These are phyloP conservation scores for Ampelomyces quisqualis DNA, from an alignment of 2,329 filamentous ascomycete species.

Conservation along the genomic window DNA sequence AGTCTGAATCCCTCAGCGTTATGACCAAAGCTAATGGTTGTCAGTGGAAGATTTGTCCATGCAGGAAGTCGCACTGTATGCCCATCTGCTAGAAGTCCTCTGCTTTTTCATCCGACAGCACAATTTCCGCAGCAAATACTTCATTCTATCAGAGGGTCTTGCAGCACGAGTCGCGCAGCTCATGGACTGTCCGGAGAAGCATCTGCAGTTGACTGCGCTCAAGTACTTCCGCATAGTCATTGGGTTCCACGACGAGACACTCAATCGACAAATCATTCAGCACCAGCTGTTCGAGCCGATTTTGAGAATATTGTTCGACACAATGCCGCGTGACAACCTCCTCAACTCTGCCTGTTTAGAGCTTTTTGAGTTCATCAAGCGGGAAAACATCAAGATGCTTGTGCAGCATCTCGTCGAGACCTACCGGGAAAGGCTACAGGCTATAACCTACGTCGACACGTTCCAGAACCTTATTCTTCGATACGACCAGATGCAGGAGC, in stretches of 20 bases:
- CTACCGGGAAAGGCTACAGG: conserved; percentile 73
- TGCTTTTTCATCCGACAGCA: conserved; percentile 94
- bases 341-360: conserved; percentile 92
- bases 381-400: conserved; percentile 63
- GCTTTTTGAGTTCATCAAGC: conserved; percentile 85
- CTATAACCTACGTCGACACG: conserved; percentile 79
- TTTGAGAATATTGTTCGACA: conserved; percentile 77
- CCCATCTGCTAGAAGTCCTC: conserved; percentile 87
- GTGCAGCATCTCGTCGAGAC: conserved; percentile 82
- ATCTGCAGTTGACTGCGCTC: conserved; percentile 84
- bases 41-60: conserved; percentile 70
- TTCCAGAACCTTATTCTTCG: conserved; percentile 74
- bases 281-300: conserved; percentile 82
- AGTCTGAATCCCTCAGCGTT: conserved; percentile 25
- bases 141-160: conserved; percentile 78
- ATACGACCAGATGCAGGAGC: conserved; percentile 69
- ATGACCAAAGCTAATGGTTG: conserved; percentile 20
- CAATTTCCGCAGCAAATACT: conserved; percentile 80
- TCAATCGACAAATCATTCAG: conserved; percentile 79
- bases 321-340: conserved; percentile 88
- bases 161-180: conserved; percentile 79
- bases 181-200: conserved; percentile 81
- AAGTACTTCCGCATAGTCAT: conserved; percentile 92
- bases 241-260: conserved; percentile 85
- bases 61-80: conserved; percentile 85